Base-by-base conservation (phyloP, 2,329 filamentous ascomycete species). In the Neoarthrinium moseri region DNA sequence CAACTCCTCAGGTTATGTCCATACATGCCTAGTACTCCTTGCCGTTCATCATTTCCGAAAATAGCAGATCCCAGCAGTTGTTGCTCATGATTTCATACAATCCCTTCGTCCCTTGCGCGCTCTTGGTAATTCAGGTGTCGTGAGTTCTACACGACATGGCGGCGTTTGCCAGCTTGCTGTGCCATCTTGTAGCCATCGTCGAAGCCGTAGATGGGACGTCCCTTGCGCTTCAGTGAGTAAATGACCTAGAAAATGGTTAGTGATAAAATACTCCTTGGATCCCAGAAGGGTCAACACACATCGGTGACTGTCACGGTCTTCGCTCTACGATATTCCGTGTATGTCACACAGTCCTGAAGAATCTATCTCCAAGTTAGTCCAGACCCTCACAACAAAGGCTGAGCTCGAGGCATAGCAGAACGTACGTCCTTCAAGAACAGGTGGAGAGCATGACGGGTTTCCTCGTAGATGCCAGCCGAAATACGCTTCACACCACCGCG, bases 401-500 rank as follows among this genome's bases (percentile, higher is more conserved):
- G 29, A 12, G 15, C 15, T 8, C 17, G 39, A 22, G 20, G 10
- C 17, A 13, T 26, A 22, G 23, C 15, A 29, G 26, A 22, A 44
- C 67, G 26, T 67, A 84, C 81, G 22, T 52, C 51, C 5, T 66
- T 53, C 0, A 91, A 64, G 1, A 74, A 69, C 0, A 55, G 49
- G 18, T 73, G 79, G 2, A 91, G 43, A 0, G 72, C 79, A 0
- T 4, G 15, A 0, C 88, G 71, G 0, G 75, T 63, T 0, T 87
- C 83, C 0, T 82, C 72, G 56, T 91, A 91, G 3, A 91, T 84
- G 0, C 36, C 52, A 0, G 60, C 76, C 0, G 83, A 84, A 7
- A 91, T 89, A 0, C 87, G 73, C 60, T 91, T 91, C 1, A 92
- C 84, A 0, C 88, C 88, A 2, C 87, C 88, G 6, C 88, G 81